Percentiles rank a stretch among this genome's conserved stretches.
These are phyloP conservation scores for Fusarium dlaminii DNA, from an alignment of 2,329 filamentous ascomycete species.

Conservation along the genomic window DNA sequence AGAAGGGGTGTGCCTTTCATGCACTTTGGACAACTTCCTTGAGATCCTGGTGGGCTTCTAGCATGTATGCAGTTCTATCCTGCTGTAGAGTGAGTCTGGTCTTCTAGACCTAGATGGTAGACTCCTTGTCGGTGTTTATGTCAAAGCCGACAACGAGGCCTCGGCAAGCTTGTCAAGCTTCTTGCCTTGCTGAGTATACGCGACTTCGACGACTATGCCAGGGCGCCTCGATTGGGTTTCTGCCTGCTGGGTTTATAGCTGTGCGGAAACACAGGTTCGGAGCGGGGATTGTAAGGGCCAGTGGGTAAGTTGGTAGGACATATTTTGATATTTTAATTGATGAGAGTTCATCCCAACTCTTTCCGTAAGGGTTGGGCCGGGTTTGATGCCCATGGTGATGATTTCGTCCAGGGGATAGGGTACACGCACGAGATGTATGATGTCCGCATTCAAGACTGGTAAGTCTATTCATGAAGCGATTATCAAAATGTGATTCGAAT, in stretches of 20 bases:
- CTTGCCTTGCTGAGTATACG: not conserved
- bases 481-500: not conserved
- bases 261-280: too few species aligned
- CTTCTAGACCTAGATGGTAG: too few species aligned
- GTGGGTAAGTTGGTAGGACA: not conserved
- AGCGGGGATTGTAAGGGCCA: fast-evolving
- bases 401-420: too few species aligned
- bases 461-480: not conserved
- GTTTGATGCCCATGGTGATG: not conserved
- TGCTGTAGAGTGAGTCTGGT: too few species aligned
- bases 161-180: not conserved
- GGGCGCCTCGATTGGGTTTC: not conserved
- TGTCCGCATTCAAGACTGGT: not conserved
- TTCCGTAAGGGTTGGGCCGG: not conserved
- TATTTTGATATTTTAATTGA: not conserved
- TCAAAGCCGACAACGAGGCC: not conserved
- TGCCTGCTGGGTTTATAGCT: not conserved
- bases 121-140: too few species aligned
- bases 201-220: not conserved
- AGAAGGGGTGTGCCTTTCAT: too few species aligned
- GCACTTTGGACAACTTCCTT: too few species aligned
- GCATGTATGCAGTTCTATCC: too few species aligned
- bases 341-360: not conserved
- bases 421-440: not conserved
- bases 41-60: too few species aligned